phyloP scores from a whole-genome alignment of 495 filamentous ascomycete genomes.

The Amniculicola lignicola region DNA sequence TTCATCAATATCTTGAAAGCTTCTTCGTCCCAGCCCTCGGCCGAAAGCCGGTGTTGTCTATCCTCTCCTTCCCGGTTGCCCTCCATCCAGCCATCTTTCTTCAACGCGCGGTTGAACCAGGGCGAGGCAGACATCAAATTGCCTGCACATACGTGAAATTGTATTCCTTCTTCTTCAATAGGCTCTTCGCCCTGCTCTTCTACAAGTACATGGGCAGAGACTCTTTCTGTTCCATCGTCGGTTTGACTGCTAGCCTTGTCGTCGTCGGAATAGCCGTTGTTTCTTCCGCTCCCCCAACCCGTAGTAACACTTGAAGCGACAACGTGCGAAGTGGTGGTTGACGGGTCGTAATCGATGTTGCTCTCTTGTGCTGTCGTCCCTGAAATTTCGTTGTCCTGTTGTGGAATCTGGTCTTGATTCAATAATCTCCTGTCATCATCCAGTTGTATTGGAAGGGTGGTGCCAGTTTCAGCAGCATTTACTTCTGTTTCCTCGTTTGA shows the following conservation, averaged over 20 bases:
- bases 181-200: not conserved
- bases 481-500: not conserved
- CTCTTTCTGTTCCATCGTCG: too few relatives aligned
- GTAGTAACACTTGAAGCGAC: too few relatives aligned
- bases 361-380: too few relatives aligned
- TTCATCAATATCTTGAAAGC: slow-evolving; percentile 51
- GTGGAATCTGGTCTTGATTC: too few relatives aligned
- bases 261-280: not conserved
- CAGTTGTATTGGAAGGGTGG: too few relatives aligned
- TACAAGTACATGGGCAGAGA: too few relatives aligned
- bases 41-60: slow-evolving; percentile 46
- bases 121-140: slow-evolving; percentile 51
- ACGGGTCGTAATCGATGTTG: too few relatives aligned
- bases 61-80: slow-evolving; percentile 37
- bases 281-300: not conserved
- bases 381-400: too few relatives aligned
- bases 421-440: too few relatives aligned
- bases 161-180: slow-evolving; percentile 1
- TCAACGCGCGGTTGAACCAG: slow-evolving; percentile 43
- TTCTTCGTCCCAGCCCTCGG: slow-evolving; percentile 43
- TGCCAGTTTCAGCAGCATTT: too few relatives aligned
- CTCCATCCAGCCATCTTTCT: slow-evolving; percentile 44
- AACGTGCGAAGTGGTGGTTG: too few relatives aligned
- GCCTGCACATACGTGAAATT: slow-evolving; percentile 48
- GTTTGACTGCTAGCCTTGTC: not conserved